Evolutionary conservation across 805 yeast genomes (phyloP).

Genomic region (Ogataea parapolymorpha): DNA sequence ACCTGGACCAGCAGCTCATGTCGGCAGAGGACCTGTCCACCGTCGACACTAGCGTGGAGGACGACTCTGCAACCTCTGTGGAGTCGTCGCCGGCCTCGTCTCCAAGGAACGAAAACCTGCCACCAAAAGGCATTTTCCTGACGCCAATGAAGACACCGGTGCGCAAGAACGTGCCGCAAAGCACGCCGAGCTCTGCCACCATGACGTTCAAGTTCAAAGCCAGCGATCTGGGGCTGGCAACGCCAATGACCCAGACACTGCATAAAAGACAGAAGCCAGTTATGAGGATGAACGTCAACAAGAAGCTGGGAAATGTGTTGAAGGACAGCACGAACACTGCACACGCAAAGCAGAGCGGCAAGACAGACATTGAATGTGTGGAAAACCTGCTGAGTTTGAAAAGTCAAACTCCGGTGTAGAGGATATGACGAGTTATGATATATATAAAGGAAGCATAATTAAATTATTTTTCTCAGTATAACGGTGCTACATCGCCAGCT

Average conservation of each 20-base stretch:
- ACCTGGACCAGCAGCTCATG: constrained; percentile 25
- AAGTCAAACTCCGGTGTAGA: constrained; percentile 5
- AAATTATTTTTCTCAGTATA: background rate
- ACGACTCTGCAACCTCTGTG: constrained; percentile 9
- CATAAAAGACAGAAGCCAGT: constrained; percentile 32
- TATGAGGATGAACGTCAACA: constrained; percentile 22
- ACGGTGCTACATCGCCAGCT: too few relatives aligned
- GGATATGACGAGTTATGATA: background rate
- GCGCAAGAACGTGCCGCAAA: constrained; percentile 3
- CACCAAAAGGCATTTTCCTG: constrained; percentile 26
- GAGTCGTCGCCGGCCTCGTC: constrained; percentile 16
- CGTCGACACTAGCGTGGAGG: constrained; percentile 3
- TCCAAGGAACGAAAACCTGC: constrained; percentile 13
- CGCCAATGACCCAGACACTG: constrained; percentile 24
- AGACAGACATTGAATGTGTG: constrained; percentile 33
- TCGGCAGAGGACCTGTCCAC: constrained; percentile 15
- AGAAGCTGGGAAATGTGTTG: constrained; percentile 18
- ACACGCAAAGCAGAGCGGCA: constrained; percentile 7
- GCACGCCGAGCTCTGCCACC: constrained; percentile 16
- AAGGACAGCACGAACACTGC: constrained; percentile 24
- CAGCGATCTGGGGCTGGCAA: constrained; percentile 30
- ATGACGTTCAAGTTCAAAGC: constrained; percentile 38
- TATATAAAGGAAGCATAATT: background rate
- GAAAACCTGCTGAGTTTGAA: constrained; percentile 40
- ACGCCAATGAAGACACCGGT: constrained; percentile 23